These are phyloP conservation scores for Aspergillus proliferans DNA, from an alignment of 2,329 filamentous ascomycete genomes.

Conservation along the genomic window DNA sequence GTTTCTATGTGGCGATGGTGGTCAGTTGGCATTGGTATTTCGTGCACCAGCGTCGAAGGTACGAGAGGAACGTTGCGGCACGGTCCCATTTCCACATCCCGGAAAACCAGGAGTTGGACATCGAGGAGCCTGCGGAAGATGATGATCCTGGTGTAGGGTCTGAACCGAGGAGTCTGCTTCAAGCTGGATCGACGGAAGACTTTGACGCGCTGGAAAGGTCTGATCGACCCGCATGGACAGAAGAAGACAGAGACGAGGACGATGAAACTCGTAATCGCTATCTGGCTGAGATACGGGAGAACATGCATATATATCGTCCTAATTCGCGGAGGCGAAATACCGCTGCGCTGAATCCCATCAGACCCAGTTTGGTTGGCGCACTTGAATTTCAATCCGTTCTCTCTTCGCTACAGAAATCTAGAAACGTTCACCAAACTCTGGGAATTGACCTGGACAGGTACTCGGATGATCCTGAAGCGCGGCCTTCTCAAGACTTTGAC, in stretches of 20 bases:
- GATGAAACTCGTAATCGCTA: constrained; percentile 53
- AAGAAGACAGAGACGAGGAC: constrained; percentile 46
- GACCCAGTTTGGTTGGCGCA: constrained; percentile 86
- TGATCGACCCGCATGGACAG: constrained; percentile 38
- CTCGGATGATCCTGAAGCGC: constrained; percentile 54
- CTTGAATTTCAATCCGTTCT: constrained; percentile 89
- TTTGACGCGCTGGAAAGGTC: constrained; percentile 56
- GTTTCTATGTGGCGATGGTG: constrained; percentile 82
- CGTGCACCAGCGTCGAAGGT: constrained; percentile 55
- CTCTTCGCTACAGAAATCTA: constrained; percentile 75
- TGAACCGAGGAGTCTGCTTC: constrained; percentile 40
- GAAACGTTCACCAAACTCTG: constrained; percentile 62
- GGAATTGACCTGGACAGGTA: constrained; percentile 64
- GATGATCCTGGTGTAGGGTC: constrained; percentile 46
- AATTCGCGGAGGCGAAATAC: constrained; percentile 59
- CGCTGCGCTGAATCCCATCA: constrained; percentile 66
- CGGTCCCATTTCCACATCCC: constrained; percentile 66
- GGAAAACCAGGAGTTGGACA: constrained; percentile 52
- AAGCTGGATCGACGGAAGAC: constrained; percentile 53
- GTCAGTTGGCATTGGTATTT: constrained; percentile 89
- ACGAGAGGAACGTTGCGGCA: constrained; percentile 63
- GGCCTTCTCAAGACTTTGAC: constrained; percentile 41
- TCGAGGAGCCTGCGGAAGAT: constrained; percentile 51
- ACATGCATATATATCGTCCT: constrained; percentile 80
- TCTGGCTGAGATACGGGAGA: constrained; percentile 78